A percentile compares a stretch with the other conserved stretches of the same genome.
Evolutionary conservation across 1,284 basidiomycete genomes (phyloP).

Genomic region (Trametes versicolor): DNA sequence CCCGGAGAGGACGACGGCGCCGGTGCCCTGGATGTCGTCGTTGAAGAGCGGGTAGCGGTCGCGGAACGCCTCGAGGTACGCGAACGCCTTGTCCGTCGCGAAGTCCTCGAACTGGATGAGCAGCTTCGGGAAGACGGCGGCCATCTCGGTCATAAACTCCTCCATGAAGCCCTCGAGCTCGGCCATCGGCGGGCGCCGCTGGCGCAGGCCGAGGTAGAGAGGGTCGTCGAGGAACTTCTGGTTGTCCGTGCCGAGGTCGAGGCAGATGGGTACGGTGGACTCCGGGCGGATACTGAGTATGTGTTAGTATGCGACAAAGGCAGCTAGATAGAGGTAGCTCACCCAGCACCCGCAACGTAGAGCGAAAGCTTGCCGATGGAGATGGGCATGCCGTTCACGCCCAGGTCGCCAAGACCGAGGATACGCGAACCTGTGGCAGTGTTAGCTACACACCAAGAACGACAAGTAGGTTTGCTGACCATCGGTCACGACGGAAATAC

Average conservation of each 20-base stretch:
- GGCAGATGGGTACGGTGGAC: conserved; percentile 87
- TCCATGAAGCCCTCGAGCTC: conserved; percentile 90
- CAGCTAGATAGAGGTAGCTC: conserved; percentile 33
- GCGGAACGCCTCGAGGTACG: conserved; percentile 82
- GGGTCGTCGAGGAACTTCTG: conserved; percentile 86
- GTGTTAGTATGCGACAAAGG: conserved; percentile 1
- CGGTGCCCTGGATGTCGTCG: conserved; percentile 85
- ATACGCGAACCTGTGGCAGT: conserved; percentile 78
- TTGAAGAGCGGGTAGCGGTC: conserved; percentile 87
- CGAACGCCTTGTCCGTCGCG: conserved; percentile 88
- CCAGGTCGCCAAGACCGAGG: conserved; percentile 92
- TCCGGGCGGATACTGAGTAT: conserved; percentile 79
- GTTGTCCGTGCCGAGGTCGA: conserved; percentile 92
- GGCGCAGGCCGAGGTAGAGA: conserved; percentile 88
- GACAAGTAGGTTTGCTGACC: conserved; percentile 54
- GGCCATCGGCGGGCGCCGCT: conserved; percentile 70
- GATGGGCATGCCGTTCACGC: conserved; percentile 92
- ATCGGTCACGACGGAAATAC: conserved; percentile 90
- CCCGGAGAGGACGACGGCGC: conserved; percentile 91
- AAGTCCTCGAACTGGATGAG: conserved; percentile 96
- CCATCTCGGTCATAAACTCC: conserved; percentile 90
- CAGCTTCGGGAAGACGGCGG: conserved; percentile 79
- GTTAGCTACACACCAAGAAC: conserved; percentile 7
- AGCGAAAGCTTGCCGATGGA: conserved; percentile 93
- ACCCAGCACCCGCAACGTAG: conserved; percentile 91